Evolutionary conservation across 2,329 filamentous ascomycete genomes (phyloP).

Genomic region (Diaporthe amygdali): DNA sequence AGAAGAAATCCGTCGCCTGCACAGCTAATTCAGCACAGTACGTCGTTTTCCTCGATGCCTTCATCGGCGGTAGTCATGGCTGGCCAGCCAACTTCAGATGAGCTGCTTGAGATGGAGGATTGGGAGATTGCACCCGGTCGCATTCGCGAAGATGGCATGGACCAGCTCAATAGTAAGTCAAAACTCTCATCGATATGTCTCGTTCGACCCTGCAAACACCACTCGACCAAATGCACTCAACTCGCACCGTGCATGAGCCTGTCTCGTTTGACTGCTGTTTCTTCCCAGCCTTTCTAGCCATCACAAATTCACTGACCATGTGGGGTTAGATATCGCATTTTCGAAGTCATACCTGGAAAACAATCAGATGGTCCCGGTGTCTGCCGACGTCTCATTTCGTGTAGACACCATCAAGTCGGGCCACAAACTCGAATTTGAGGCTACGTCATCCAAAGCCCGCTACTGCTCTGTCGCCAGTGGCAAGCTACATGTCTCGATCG

Average conservation of each 20-base stretch:
- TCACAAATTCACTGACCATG: not conserved
- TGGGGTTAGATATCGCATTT: slow-evolving; percentile 34
- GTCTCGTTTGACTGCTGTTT: not conserved
- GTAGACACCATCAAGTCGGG: slow-evolving; percentile 35
- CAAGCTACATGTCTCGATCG: slow-evolving; percentile 34
- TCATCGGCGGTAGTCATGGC: slow-evolving; percentile 27
- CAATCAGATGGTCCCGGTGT: slow-evolving; percentile 30
- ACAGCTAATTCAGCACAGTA: not conserved
- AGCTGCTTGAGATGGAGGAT: slow-evolving; percentile 40
- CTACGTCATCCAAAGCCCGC: slow-evolving; percentile 27
- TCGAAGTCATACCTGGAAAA: slow-evolving; percentile 39
- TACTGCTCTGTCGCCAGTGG: slow-evolving; percentile 36
- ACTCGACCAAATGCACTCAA: not conserved
- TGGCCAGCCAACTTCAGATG: slow-evolving; percentile 24
- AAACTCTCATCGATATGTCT: not conserved
- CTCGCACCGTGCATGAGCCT: not conserved
- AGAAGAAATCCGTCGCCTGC: not conserved
- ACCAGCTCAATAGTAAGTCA: slow-evolving; percentile 29
- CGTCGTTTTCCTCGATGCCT: not conserved
- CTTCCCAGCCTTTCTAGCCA: not conserved
- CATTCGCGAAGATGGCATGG: slow-evolving; percentile 27
- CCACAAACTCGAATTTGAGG: slow-evolving; percentile 26
- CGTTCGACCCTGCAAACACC: too few species aligned
- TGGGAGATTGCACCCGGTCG: slow-evolving; percentile 43
- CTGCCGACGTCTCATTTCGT: slow-evolving; percentile 34